Evolutionary conservation across 2,329 filamentous ascomycete genomes (phyloP).

Genomic region (Venturia nashicola): DNA sequence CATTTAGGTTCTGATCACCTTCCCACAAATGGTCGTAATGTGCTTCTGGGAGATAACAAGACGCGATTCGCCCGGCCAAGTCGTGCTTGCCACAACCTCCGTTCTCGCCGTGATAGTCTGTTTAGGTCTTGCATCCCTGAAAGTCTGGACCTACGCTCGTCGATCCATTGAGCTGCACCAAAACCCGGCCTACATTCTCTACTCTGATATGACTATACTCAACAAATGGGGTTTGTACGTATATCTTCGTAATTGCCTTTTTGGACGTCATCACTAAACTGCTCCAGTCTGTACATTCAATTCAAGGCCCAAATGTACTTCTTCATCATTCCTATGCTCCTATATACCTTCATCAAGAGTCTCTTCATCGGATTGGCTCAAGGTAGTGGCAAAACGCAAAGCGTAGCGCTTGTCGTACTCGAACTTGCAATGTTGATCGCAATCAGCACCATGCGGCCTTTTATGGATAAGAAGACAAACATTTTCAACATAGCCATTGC

Average conservation of each 20-base stretch:
- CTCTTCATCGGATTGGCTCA: constrained; percentile 82
- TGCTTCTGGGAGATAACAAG: constrained; percentile 89
- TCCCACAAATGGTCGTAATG: constrained; percentile 79
- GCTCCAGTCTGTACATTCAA: constrained; percentile 64
- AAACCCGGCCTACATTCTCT: constrained; percentile 93
- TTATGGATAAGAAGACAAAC: constrained; percentile 99
- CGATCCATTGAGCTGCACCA: constrained; percentile 85
- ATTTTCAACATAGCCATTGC: constrained; percentile 90
- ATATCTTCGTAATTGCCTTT: too few relatives aligned
- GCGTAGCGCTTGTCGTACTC: constrained; percentile 69
- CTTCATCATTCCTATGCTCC: constrained; percentile 71
- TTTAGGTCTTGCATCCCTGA: constrained; percentile 74
- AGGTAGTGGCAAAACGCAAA: constrained; percentile 57
- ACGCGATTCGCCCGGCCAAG: constrained; percentile 70
- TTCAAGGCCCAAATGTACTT: constrained; percentile 94
- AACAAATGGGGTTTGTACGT: constrained; percentile 83
- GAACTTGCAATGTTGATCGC: constrained; percentile 67
- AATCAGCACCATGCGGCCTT: constrained; percentile 71
- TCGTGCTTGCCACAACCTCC: constrained; percentile 82
- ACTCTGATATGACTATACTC: constrained; percentile 79
- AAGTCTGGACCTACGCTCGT: constrained; percentile 80
- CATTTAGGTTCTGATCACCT: constrained; percentile 60
- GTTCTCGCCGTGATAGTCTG: constrained; percentile 67
- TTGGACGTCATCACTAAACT: not conserved
- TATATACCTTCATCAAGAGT: constrained; percentile 73